These are phyloP conservation scores for Chalciporus chontae DNA, from an alignment of 768 basidiomycete species.

Conservation along the genomic window DNA sequence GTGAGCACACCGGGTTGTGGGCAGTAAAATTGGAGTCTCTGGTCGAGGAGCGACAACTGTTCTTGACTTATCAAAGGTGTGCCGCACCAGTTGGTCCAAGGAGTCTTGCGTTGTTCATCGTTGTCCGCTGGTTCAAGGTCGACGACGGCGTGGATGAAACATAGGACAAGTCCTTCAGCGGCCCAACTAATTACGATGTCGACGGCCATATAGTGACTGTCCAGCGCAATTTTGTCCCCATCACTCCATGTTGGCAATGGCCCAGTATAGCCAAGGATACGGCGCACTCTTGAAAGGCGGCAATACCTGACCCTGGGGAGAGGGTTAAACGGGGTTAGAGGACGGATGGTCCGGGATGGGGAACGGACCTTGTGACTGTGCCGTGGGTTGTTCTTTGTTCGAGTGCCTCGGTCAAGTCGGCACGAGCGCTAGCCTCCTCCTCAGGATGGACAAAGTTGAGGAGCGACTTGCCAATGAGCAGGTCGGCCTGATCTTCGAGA, in stretches of 20 bases:
- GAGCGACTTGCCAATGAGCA: conserved; percentile 66
- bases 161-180: conserved; percentile 80
- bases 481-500: conserved; percentile 66
- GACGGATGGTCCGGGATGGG: conserved; percentile 2
- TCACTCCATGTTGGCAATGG: conserved; percentile 54
- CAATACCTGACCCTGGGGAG: conserved; percentile 69
- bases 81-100: conserved; percentile 89
- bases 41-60: conserved; percentile 57
- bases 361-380: conserved; percentile 70
- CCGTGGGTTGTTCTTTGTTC: conserved; percentile 75
- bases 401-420: conserved; percentile 72
- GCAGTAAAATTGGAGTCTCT: conserved; percentile 52
- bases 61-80: conserved; percentile 59
- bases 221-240: conserved; percentile 64
- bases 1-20: conserved; percentile 49
- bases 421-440: conserved; percentile 69
- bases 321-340: conserved; percentile 20
- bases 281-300: conserved; percentile 70
- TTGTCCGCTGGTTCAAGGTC: conserved; percentile 71
- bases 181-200: conserved; percentile 91
- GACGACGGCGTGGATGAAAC: conserved; percentile 82
- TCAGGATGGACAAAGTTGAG: conserved; percentile 83
- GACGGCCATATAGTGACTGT: conserved; percentile 78
- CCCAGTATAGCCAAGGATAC: conserved; percentile 64
- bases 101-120: conserved; percentile 67